Evolutionary conservation across 2,329 filamentous ascomycete species (phyloP).

Genomic region (Ascosphaera apis): DNA sequence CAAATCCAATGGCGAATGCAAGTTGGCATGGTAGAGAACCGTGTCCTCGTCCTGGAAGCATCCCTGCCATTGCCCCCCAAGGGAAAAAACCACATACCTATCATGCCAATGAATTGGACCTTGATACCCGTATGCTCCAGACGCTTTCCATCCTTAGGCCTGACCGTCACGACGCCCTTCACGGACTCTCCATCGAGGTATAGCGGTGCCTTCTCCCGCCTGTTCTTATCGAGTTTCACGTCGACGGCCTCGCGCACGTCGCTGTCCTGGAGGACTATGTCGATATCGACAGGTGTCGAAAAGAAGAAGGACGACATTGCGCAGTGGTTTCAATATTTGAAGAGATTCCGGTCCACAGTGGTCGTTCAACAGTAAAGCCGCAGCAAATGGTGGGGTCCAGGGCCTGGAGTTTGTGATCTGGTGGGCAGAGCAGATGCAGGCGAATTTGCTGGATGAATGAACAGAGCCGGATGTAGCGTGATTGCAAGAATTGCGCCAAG

Average conservation of each 20-base stretch:
- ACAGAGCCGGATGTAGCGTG: no score
- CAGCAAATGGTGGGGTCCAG: slow-evolving; percentile 5
- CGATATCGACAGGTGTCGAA: slow-evolving; percentile 94
- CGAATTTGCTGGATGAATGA: no score
- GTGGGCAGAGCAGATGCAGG: no score
- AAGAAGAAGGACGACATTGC: slow-evolving; percentile 96
- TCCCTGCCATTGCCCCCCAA: no score
- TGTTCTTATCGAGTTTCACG: slow-evolving; percentile 95
- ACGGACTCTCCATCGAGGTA: slow-evolving; percentile 98
- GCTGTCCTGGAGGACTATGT: slow-evolving; percentile 86
- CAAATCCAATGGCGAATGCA: no score
- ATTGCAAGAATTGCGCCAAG: no score
- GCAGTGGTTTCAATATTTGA: slow-evolving; percentile 2
- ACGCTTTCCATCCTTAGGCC: slow-evolving; percentile 94
- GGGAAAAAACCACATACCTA: slow-evolving; percentile 50
- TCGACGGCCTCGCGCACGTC: slow-evolving; percentile 91
- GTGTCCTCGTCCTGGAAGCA: no score
- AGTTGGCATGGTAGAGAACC: no score
- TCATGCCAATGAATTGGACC: slow-evolving; percentile 97
- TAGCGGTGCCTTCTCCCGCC: slow-evolving; percentile 84
- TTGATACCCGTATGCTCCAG: slow-evolving; percentile 98
- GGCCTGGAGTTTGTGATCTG: slow-evolving; percentile 5
- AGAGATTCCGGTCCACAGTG: no score
- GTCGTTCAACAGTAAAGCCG: no score
- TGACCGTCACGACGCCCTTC: slow-evolving; percentile 81